phyloP scores from a whole-genome alignment of 352 stramenopile genomes.

The Albugo candida region DNA sequence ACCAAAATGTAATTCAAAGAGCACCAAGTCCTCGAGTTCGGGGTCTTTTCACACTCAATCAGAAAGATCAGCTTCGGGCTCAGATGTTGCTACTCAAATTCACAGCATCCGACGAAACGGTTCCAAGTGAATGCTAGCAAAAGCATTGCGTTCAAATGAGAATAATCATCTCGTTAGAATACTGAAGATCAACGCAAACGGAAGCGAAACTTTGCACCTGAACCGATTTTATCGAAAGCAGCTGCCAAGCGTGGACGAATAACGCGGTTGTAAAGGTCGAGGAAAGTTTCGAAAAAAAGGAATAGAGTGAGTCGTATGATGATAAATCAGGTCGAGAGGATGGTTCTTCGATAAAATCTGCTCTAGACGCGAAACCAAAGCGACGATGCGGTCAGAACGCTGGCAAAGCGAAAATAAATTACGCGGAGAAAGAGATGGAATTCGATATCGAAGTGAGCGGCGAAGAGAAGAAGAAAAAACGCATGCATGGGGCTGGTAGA shows the following conservation, averaged over 20 bases:
- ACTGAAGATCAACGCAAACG: conserved; percentile 51
- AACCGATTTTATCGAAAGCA: too few relatives aligned
- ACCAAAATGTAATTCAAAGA: conserved; percentile 14
- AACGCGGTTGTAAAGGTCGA: too few relatives aligned
- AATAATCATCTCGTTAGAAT: conserved; percentile 31
- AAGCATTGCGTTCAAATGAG: conserved; percentile 44
- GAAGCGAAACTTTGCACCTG: conserved; percentile 26
- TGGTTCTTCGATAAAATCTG: conserved; percentile 8
- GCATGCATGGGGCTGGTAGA: conserved; percentile 7
- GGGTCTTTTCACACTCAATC: conserved; percentile 50
- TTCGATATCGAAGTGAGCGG: conserved; percentile 46
- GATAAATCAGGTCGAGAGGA: conserved; percentile 52
- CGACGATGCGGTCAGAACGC: conserved; percentile 60
- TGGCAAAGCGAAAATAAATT: conserved; percentile 70
- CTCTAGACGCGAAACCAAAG: conserved; percentile 26
- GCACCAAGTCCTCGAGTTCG: conserved; percentile 20
- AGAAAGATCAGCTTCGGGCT: conserved; percentile 74
- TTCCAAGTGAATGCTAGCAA: conserved; percentile 49
- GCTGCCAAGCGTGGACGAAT: too few relatives aligned
- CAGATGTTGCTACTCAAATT: conserved; percentile 87
- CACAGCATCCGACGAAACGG: conserved; percentile 51
- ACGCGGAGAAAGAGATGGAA: conserved; percentile 61
- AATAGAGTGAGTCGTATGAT: conserved; percentile 59
- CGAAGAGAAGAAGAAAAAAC: conserved; percentile 27
- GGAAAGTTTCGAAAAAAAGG: conserved; percentile 41